A percentile compares a stretch with the other conserved stretches of the same genome.
These are phyloP conservation scores for Hypoxylon rickii DNA, from an alignment of 495 filamentous ascomycete species.

Conservation along the genomic window DNA sequence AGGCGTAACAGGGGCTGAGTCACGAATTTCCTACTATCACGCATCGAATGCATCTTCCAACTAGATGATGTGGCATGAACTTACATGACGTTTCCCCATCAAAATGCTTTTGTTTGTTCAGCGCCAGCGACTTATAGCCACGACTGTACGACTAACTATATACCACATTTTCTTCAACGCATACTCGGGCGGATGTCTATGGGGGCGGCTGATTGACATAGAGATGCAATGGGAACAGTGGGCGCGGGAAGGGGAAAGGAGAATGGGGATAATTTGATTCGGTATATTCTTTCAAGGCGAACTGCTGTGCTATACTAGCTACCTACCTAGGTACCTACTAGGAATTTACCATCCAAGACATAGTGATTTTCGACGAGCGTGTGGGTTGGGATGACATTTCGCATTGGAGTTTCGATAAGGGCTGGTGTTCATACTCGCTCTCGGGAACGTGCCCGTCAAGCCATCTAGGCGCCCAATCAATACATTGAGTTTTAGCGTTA, in stretches of 20 bases:
- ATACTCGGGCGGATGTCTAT: constrained; percentile 11
- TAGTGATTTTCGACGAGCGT: no score
- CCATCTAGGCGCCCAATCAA: no score
- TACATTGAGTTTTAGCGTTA: no score
- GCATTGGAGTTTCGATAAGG: no score
- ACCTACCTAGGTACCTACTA: not conserved
- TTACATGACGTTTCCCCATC: constrained; percentile 20
- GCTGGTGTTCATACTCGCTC: no score
- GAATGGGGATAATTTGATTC: constrained; percentile 1
- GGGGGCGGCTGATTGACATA: constrained; percentile 14
- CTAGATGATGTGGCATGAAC: constrained; percentile 25
- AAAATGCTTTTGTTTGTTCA: constrained; percentile 12
- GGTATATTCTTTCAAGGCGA: constrained; percentile 14
- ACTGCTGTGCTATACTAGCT: constrained; percentile 4
- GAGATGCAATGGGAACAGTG: not conserved
- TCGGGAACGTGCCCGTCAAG: no score
- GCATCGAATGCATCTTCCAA: constrained; percentile 5
- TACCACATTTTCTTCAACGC: constrained; percentile 7
- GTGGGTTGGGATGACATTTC: no score
- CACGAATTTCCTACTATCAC: constrained; percentile 27
- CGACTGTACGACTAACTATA: constrained; percentile 36
- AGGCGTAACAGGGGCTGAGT: constrained; percentile 2
- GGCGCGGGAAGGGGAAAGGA: not conserved
- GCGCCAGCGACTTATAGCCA: constrained; percentile 17
- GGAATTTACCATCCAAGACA: not conserved